Percentiles rank a stretch among this genome's conserved stretches.
Evolutionary conservation across 805 yeast species (phyloP).

Genomic region (Saccharomycopsis babjevae): DNA sequence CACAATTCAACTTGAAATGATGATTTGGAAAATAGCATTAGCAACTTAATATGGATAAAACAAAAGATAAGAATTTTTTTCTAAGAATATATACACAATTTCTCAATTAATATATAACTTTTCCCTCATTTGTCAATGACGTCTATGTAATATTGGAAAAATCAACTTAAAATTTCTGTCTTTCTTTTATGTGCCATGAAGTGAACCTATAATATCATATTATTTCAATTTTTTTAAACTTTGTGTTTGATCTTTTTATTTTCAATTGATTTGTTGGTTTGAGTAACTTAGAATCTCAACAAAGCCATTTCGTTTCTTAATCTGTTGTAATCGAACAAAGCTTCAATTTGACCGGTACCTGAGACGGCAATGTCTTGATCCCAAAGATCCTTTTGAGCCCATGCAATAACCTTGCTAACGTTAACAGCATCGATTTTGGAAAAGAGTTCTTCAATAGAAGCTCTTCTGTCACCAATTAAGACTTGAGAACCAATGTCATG

Average conservation of each 20-base stretch:
- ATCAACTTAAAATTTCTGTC: neutral
- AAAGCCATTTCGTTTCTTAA: slow-evolving; percentile 81
- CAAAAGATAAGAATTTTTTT: neutral
- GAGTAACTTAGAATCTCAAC: slow-evolving; percentile 57
- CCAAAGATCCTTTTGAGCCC: slow-evolving; percentile 73
- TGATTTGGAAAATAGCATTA: neutral
- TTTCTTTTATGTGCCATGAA: neutral
- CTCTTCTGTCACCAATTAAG: slow-evolving; percentile 51
- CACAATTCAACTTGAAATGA: neutral
- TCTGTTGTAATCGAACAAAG: slow-evolving; percentile 73
- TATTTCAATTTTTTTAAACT: neutral
- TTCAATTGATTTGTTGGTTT: neutral
- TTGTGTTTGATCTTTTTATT: neutral
- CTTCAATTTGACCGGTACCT: slow-evolving; percentile 83
- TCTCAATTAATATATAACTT: neutral
- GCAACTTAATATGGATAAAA: neutral
- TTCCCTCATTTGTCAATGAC: neutral
- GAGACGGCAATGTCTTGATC: slow-evolving; percentile 78
- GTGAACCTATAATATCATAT: neutral
- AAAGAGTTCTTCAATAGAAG: slow-evolving; percentile 48
- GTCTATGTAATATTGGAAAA: neutral
- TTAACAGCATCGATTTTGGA: slow-evolving; percentile 55
- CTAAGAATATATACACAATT: neutral
- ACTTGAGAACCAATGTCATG: slow-evolving; percentile 49
- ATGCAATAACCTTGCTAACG: slow-evolving; percentile 47